Conservation (phyloP, 306 rosid genomes). For the Cucurbita argyrosperma region DNA sequence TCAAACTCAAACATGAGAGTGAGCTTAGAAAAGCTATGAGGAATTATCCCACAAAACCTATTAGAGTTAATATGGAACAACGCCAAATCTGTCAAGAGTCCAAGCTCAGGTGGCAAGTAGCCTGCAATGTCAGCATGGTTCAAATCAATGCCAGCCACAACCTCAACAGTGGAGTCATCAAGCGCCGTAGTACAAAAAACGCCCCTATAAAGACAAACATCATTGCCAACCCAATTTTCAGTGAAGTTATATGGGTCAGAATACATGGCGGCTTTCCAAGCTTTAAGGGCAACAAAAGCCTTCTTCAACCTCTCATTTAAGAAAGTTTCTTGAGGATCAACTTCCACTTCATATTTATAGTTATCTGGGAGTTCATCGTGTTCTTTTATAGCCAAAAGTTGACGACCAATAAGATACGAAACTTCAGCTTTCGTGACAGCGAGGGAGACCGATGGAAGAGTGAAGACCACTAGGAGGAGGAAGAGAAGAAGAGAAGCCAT, state of each 20-base stretch:
- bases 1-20: constrained; percentile 5
- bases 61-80: constrained; percentile 3
- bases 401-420: neutral
- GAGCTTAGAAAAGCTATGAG: neutral
- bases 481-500: neutral
- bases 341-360: neutral
- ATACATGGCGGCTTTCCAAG: neutral
- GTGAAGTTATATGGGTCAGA: neutral
- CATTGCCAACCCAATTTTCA: neutral
- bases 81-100: neutral
- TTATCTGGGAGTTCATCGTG: neutral
- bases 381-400: neutral
- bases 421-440: neutral
- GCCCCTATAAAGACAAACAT: constrained; percentile 2
- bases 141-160: constrained; percentile 10
- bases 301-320: neutral
- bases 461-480: neutral
- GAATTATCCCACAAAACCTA: constrained; percentile 1
- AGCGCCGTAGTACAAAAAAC: neutral
- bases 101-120: neutral
- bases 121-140: constrained; percentile 10
- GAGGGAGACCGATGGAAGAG: neutral
- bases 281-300: constrained; percentile 1
- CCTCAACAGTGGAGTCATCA: neutral
- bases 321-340: neutral